Percentiles rank a stretch among this genome's conserved stretches.
Evolutionary conservation across 2,329 filamentous ascomycete species (phyloP).

Genomic region (Colletotrichum tofieldiae): DNA sequence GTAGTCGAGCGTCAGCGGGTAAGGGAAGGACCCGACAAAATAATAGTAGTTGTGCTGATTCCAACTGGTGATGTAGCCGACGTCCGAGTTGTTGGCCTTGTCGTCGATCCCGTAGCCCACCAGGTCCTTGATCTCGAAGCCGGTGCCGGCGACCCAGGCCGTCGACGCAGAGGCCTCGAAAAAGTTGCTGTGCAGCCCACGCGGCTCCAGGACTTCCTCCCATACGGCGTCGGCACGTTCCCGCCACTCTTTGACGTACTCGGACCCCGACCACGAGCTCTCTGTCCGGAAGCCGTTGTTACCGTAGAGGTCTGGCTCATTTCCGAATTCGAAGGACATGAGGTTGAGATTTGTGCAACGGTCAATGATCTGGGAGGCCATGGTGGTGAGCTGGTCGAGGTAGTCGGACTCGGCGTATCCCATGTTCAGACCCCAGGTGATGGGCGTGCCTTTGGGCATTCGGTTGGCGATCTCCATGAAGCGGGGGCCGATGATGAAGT

Average conservation of each 20-base stretch:
- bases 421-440: conserved; percentile 39
- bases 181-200: conserved; percentile 31
- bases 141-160: conserved; percentile 37
- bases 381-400: conserved; percentile 33
- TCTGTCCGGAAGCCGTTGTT: conserved; percentile 24
- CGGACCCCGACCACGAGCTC: conserved; percentile 23
- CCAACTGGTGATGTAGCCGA: conserved; percentile 34
- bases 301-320: conserved; percentile 40
- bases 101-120: conserved; percentile 9
- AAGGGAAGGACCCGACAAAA: conserved; percentile 34
- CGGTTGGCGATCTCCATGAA: conserved; percentile 41
- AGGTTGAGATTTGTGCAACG: conserved; percentile 38
- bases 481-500: conserved; percentile 38
- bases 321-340: conserved; percentile 38
- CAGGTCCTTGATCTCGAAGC: conserved; percentile 37
- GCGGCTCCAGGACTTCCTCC: conserved; percentile 29
- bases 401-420: conserved; percentile 34
- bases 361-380: conserved; percentile 37
- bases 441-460: conserved; percentile 34
- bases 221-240: conserved; percentile 35
- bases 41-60: conserved; percentile 42
- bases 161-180: conserved; percentile 38
- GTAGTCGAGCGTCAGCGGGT: conserved; percentile 37
- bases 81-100: conserved; percentile 30
- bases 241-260: conserved; percentile 32